Base-by-base conservation (phyloP, 148 eudicot genomes). In the Vaccinium corymbosum region DNA sequence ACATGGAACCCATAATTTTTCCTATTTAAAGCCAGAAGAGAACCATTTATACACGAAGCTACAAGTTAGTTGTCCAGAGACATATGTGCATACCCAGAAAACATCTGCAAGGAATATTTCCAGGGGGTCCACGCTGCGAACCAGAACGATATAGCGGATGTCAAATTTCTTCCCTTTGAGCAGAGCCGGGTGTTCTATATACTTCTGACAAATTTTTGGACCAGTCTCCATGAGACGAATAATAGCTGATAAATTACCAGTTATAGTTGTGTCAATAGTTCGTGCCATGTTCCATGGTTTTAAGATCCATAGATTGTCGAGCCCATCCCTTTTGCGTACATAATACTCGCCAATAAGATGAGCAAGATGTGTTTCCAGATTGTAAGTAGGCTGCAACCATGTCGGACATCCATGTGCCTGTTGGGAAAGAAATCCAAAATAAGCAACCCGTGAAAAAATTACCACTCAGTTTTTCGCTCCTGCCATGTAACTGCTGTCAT, bases 241-340 rank as follows among this genome's bases (percentile, higher is more conserved):
- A 53, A 97, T 93, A 32, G 97, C 98, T 85, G 98, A 87, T 88
- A 93, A 89, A 91, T 94, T 92, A 85, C 90, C 86, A 71, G 96
- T 90, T 79, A 97, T 86, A 59, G 97, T 93, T 46, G 99, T 97
- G 86, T 97, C 99, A 78, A 97, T 97, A 55, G 98, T 97, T 83
- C 99, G 88, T 76, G 99, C 99, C 99, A 97, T 97, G 87, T 97
- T 97, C 99, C 99, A 97, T 4, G 99, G 99, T 86, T 97, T 97
- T 80, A 97, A 82, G 81, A 97, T 97, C 99, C 99, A 97, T 70
- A 95, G 83, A 87, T 97, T 97, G 88, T 95, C 95, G 22, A 81
- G 85, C 76, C 91, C 94, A 70, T 89, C 91, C 85, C 88, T 90
- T 83, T 97, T 90, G 66, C 98, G 94, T 66, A 91, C 87, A 86